These are phyloP conservation scores for Coemansia reversa DNA, from an alignment of 192 early-diverging fungal species.

Conservation along the genomic window DNA sequence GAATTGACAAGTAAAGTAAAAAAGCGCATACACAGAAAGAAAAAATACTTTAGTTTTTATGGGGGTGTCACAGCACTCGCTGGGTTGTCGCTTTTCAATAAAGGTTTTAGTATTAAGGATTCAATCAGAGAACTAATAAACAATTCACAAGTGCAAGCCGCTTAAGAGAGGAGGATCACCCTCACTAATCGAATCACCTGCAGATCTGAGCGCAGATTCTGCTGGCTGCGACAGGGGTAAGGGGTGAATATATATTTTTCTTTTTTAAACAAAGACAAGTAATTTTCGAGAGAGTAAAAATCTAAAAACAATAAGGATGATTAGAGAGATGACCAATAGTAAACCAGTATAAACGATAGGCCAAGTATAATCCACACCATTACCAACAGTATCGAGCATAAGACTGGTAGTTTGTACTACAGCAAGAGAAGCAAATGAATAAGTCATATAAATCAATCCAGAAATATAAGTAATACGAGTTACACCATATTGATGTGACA, in stretches of 20 bases:
- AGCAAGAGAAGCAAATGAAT: constrained; percentile 36
- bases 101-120: no score
- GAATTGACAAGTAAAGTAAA: neutral
- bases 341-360: constrained; percentile 46
- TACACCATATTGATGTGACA: constrained; percentile 45
- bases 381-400: constrained; percentile 51
- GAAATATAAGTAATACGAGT: constrained; percentile 42
- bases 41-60: no score
- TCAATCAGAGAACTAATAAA: no score
- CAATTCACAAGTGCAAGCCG: no score
- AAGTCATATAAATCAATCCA: constrained; percentile 50
- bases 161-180: no score
- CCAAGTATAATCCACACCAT: constrained; percentile 46
- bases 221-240: no score
- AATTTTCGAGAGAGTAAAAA: constrained; percentile 23
- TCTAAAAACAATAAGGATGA: constrained; percentile 31
- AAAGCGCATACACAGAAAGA: neutral
- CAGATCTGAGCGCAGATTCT: no score
- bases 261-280: constrained; percentile 8
- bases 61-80: no score
- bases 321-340: constrained; percentile 23
- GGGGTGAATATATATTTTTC: no score
- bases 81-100: no score
- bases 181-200: no score
- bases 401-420: constrained; percentile 45